These are phyloP conservation scores for Pyropia yezoensis DNA, from an alignment of 23 red algal species.

Conservation along the genomic window DNA sequence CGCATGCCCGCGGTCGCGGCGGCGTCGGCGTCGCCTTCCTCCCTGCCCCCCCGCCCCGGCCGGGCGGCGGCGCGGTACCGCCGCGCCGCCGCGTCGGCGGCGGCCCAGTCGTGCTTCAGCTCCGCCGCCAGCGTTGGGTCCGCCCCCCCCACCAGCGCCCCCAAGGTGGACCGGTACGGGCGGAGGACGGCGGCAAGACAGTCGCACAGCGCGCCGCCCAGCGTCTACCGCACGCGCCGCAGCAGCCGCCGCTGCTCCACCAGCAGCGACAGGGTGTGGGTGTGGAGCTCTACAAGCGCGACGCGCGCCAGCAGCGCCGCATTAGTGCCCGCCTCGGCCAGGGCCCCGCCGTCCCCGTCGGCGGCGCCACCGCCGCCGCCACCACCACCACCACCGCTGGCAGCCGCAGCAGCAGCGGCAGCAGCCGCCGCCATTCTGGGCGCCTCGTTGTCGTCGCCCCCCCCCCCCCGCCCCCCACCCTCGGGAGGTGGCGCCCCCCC, in stretches of 20 bases:
- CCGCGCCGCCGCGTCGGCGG: too few species aligned
- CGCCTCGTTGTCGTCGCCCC: neutral
- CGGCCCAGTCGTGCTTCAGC: too few species aligned
- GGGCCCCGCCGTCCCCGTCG: neutral
- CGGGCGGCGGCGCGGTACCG: too few species aligned
- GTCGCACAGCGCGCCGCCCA: conserved; percentile 8
- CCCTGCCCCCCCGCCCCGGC: too few species aligned
- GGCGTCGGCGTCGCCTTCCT: too few species aligned
- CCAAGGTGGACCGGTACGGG: conserved; percentile 4
- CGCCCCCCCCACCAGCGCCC: too few species aligned
- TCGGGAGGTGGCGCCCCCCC: too few species aligned
- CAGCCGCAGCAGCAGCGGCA: conserved; percentile 1
- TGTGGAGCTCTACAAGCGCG: conserved; percentile 21
- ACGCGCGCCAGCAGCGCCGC: conserved; percentile 18
- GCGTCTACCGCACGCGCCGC: conserved; percentile 15
- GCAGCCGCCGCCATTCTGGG: neutral
- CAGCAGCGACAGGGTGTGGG: conserved; percentile 17
- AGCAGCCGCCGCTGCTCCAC: conserved; percentile 21
- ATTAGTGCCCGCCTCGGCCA: conserved; percentile 2
- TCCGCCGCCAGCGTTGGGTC: too few species aligned
- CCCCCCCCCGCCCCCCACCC: too few species aligned
- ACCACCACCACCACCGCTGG: too few species aligned
- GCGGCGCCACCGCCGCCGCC: neutral
- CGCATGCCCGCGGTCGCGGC: too few species aligned
- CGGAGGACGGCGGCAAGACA: conserved; percentile 24